A percentile compares a stretch with the other conserved stretches of the same genome.
These are phyloP conservation scores for Cucumis hystrix DNA, from an alignment of 306 rosid species.

Conservation along the genomic window DNA sequence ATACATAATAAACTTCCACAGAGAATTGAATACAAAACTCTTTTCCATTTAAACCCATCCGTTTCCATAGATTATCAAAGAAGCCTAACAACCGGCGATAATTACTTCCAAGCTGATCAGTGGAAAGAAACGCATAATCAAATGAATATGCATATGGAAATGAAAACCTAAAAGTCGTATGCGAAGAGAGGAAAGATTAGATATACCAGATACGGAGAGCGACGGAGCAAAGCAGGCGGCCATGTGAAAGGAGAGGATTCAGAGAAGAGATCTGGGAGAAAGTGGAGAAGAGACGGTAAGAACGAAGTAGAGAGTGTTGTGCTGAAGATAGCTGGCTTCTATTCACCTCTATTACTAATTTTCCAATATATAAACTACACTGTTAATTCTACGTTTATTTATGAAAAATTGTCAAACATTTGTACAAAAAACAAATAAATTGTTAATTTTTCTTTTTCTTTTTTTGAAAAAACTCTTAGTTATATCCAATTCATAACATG, in stretches of 20 bases:
- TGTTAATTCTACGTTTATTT: too few species aligned
- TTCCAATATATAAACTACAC: too few species aligned
- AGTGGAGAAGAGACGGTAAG: neutral
- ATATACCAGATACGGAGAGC: constrained; percentile 19
- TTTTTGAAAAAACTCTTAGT: too few species aligned
- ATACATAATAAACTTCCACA: neutral
- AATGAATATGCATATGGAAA: neutral
- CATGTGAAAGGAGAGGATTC: constrained; percentile 15
- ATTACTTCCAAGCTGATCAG: neutral
- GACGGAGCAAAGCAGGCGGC: constrained; percentile 46
- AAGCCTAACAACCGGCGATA: neutral
- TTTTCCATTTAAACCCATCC: neutral
- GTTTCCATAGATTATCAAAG: neutral
- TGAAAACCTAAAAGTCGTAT: neutral
- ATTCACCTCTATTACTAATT: neutral
- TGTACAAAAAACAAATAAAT: too few species aligned
- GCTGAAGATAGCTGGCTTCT: neutral
- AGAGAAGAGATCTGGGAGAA: neutral
- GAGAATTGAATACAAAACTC: neutral
- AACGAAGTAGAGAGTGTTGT: neutral
- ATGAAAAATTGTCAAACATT: too few species aligned
- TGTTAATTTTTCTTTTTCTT: too few species aligned
- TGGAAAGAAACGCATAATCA: neutral
- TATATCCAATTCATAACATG: too few species aligned
- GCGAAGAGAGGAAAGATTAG: neutral